Base-by-base conservation (phyloP, 805 yeast species). In the Zygotorulaspora chibaensis region DNA sequence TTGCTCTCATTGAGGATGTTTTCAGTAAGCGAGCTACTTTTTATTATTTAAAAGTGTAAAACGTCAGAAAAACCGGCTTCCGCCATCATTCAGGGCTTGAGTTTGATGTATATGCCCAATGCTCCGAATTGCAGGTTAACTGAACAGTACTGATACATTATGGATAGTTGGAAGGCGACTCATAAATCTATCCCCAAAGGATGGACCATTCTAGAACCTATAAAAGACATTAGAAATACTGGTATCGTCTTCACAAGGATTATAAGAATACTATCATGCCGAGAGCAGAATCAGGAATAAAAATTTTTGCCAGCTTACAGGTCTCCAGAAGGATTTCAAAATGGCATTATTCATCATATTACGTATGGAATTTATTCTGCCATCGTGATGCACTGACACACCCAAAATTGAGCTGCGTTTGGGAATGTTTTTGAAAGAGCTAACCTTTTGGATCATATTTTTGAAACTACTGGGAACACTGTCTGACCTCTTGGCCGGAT, bases 401-500 rank as follows among this genome's bases (percentile, higher is more conserved):
- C 44, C 79, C 79, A 50, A 67, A 80, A 48, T 63, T 69, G 43
- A 73, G 65, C 46, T 63, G 61, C 51, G 57, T 67, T 78, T 30
- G 79, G 77, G 8, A 76, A 78, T 47, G 89, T 87, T 11, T 66
- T 82, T 43, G 68, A 67, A 45, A 70, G 77, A 41, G 89, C 89
- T 8, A 59, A 72, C 53, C 69, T 61, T 47, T 70, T 81, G 51
- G 90, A 83, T 57, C 75, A 70, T 18, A 73, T 74, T 56, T 75
- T 49, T 44, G 57, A 58, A 46, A 54, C 67, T 35, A 60, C 72
- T 36, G 82, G 81, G n/a, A 71, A 74, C 53, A 63, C 74, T 2
- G 58, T 76, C 33, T 86, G 86, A 28, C 81, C 83, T 1, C 70
- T 81, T 41, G 87, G 81, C 54, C 87, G 87, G 1, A 59, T 81